Percentiles rank a stretch among this genome's conserved stretches.
These are phyloP conservation scores for Fibroporia radiculosa DNA, from an alignment of 768 basidiomycete species.

Conservation along the genomic window DNA sequence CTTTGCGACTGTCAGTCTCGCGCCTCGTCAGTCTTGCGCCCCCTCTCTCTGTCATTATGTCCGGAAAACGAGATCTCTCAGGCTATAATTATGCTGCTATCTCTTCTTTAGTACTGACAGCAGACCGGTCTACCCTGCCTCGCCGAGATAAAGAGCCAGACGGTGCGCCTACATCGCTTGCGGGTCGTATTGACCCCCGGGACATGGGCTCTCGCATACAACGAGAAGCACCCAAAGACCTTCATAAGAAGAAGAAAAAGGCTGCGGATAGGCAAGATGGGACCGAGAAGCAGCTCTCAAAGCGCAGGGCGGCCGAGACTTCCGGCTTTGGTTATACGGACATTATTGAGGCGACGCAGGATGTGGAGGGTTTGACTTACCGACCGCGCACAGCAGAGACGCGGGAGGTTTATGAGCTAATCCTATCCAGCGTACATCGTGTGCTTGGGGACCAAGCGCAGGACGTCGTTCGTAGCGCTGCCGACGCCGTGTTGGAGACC, in stretches of 20 bases:
- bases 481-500: slow-evolving; percentile 84
- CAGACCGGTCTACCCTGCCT: slow-evolving; percentile 72
- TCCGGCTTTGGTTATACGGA: slow-evolving; percentile 78
- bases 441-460: slow-evolving; percentile 92
- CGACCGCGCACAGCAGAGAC: slow-evolving; percentile 93
- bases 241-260: slow-evolving; percentile 92
- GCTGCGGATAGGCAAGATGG: slow-evolving; percentile 53
- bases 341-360: slow-evolving; percentile 90
- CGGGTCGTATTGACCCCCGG: slow-evolving; percentile 79
- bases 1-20: no score
- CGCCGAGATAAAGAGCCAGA: slow-evolving; percentile 94
- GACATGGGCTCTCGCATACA: slow-evolving; percentile 93
- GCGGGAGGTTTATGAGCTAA: slow-evolving; percentile 87
- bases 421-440: slow-evolving; percentile 75
- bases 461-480: slow-evolving; percentile 90
- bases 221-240: slow-evolving; percentile 76
- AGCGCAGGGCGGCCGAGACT: slow-evolving; percentile 50
- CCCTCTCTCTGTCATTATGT: slow-evolving; percentile 24
- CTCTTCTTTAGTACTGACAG: slow-evolving; percentile 90
- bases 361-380: slow-evolving; percentile 89
- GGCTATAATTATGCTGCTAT: slow-evolving; percentile 96
- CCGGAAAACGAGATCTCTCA: slow-evolving; percentile 71
- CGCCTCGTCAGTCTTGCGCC: no score
- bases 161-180: slow-evolving; percentile 89
- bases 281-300: slow-evolving; percentile 47